A percentile compares a stretch with the other conserved stretches of the same genome.
Evolutionary conservation across 306 rosid species (phyloP).

Genomic region (Luffa acutangula): DNA sequence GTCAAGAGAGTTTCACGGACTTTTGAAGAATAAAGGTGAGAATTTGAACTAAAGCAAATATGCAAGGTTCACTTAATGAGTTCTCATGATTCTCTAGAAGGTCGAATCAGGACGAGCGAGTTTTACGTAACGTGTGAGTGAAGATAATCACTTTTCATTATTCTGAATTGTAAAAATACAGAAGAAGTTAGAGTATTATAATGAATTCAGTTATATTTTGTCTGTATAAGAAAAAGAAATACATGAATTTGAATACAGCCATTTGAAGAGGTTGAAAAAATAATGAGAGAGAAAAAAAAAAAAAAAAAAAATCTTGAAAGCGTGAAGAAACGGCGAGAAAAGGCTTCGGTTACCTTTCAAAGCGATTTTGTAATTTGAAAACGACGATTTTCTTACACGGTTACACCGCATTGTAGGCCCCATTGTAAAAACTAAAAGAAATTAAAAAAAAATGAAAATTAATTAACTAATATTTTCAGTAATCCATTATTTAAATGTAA

Average conservation of each 20-base stretch:
- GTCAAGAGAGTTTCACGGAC: too few relatives aligned
- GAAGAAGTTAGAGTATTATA: not conserved
- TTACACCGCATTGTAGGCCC: slow-evolving; percentile 1
- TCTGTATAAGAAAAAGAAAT: not conserved
- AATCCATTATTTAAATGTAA: not conserved
- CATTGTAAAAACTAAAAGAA: not conserved
- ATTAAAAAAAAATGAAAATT: not conserved
- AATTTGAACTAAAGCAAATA: too few relatives aligned
- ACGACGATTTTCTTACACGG: not conserved
- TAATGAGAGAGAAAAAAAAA: not conserved
- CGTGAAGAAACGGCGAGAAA: not conserved
- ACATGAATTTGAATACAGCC: too few relatives aligned
- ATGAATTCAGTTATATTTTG: not conserved
- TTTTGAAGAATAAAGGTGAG: too few relatives aligned
- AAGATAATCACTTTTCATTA: too few relatives aligned
- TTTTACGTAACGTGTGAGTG: not conserved
- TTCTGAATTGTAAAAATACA: not conserved
- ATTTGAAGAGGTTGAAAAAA: not conserved
- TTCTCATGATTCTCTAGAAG: not conserved
- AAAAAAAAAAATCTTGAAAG: not conserved
- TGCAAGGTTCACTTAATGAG: too few relatives aligned
- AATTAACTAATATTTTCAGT: not conserved
- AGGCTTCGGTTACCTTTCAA: not conserved
- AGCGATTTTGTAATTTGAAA: not conserved
- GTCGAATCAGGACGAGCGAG: not conserved